Percentiles rank a stretch among this genome's conserved stretches.
Conservation (phyloP, 495 filamentous ascomycete genomes). For the Aspergillus heteromorphus region DNA sequence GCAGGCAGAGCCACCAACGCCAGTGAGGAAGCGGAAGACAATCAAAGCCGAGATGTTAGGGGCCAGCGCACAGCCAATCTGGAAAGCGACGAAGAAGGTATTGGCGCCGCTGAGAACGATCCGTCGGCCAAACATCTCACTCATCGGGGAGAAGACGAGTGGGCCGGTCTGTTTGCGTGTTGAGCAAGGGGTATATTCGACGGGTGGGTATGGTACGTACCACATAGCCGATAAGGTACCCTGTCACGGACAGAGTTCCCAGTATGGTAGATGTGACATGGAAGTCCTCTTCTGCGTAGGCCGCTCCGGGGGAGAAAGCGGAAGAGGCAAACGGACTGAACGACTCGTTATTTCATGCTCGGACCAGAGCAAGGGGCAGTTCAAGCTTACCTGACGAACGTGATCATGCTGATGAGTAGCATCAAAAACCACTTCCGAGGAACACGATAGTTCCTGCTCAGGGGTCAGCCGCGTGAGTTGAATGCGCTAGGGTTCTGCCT, state of each 20-base stretch:
- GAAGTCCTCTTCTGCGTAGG: constrained; percentile 2
- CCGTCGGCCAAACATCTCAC: constrained; percentile 55
- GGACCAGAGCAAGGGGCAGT: too few relatives aligned
- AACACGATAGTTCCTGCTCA: constrained; percentile 3
- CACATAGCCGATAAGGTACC: constrained; percentile 9
- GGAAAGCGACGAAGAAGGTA: constrained; percentile 47
- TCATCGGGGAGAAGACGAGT: constrained; percentile 12
- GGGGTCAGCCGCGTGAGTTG: not conserved
- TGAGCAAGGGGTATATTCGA: not conserved
- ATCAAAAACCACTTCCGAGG: constrained; percentile 12
- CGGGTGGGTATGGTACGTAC: not conserved
- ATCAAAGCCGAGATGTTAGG: constrained; percentile 43
- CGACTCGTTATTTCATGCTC: too few relatives aligned
- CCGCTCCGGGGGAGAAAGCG: constrained; percentile 6
- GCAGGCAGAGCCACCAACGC: constrained; percentile 42
- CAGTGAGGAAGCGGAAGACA: constrained; percentile 48
- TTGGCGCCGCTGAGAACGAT: constrained; percentile 45
- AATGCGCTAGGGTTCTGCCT: not conserved
- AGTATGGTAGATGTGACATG: constrained; percentile 4
- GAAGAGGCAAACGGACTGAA: constrained; percentile 13
- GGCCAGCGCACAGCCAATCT: constrained; percentile 45
- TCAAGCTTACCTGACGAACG: constrained; percentile 8
- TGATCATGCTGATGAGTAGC: constrained; percentile 7
- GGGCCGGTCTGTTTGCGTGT: not conserved
- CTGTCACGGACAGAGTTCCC: constrained; percentile 4